These are phyloP conservation scores for Moringa oleifera DNA, from an alignment of 345 rosid genomes.

Conservation along the genomic window DNA sequence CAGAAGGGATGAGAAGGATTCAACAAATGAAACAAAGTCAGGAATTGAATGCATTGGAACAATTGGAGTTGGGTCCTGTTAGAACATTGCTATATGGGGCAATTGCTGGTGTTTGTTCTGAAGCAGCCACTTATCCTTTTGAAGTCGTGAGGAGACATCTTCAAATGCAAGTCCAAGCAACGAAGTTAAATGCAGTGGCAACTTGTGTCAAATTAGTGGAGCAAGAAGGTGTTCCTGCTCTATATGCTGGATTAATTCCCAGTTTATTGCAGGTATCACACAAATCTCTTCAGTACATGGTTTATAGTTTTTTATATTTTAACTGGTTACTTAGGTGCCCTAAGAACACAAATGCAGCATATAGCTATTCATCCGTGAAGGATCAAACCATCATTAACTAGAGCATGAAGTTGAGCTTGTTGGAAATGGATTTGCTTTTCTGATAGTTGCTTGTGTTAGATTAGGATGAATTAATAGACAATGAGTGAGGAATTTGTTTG, in stretches of 20 bases:
- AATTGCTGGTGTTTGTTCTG: conserved; percentile 81
- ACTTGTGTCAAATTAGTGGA: conserved; percentile 65
- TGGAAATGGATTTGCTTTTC: neutral
- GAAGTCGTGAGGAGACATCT: conserved; percentile 93
- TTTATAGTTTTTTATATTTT: neutral
- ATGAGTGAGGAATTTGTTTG: too few relatives aligned
- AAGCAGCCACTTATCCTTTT: conserved; percentile 91
- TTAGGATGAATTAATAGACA: too few relatives aligned
- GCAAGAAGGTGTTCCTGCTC: conserved; percentile 83
- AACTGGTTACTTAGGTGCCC: neutral
- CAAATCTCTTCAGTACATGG: neutral
- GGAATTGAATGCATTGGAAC: conserved; percentile 67
- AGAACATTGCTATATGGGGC: conserved; percentile 89
- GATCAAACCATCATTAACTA: neutral
- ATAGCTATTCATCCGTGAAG: neutral
- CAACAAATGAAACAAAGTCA: conserved; percentile 57
- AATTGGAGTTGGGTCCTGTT: conserved; percentile 69
- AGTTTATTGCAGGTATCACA: conserved; percentile 83
- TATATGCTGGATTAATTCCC: conserved; percentile 77
- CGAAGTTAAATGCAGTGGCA: conserved; percentile 55
- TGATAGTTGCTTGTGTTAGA: too few relatives aligned
- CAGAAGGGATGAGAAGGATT: conserved; percentile 66
- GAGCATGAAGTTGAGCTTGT: neutral
- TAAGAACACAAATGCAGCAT: neutral
- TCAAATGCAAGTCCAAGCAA: conserved; percentile 71